phyloP scores from a whole-genome alignment of 1,139 yeast species.

The Candida tunisiensis region DNA sequence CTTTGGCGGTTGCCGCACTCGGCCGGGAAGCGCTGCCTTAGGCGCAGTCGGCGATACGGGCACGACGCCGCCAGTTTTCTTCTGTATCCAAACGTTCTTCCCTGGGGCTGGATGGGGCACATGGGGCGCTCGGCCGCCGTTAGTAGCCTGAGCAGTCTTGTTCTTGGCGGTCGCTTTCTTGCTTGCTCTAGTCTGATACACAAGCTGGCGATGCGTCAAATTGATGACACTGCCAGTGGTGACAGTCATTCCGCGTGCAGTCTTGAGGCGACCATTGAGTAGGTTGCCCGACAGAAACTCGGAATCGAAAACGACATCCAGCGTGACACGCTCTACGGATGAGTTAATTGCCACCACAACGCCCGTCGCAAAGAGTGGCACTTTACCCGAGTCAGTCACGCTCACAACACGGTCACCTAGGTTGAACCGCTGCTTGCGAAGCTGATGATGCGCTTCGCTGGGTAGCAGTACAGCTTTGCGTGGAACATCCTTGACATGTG shows the following conservation, averaged over 20 bases:
- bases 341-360: constrained; percentile 74
- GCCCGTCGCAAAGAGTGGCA: constrained; percentile 77
- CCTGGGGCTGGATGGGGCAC: not conserved
- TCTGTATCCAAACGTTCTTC: not conserved
- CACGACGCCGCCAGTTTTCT: not conserved
- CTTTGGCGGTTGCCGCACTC: not conserved
- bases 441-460: constrained; percentile 48
- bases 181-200: constrained; percentile 39
- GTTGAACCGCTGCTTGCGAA: constrained; percentile 60
- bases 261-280: constrained; percentile 57
- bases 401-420: constrained; percentile 86
- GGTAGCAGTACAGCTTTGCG: constrained; percentile 73
- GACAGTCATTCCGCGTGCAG: constrained; percentile 71
- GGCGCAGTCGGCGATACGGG: not conserved
- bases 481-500: constrained; percentile 36
- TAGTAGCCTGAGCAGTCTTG: constrained; percentile 1
- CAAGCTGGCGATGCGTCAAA: constrained; percentile 53
- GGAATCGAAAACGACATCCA: constrained; percentile 70
- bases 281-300: constrained; percentile 72
- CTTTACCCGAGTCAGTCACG: constrained; percentile 78
- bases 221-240: constrained; percentile 76
- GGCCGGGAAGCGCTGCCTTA: not conserved
- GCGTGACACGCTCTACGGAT: constrained; percentile 33
- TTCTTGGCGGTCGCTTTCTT: constrained; percentile 3
- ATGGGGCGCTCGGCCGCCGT: constrained; percentile 1